These are phyloP conservation scores for Candida jianshihensis DNA, from an alignment of 805 yeast genomes.

Conservation along the genomic window DNA sequence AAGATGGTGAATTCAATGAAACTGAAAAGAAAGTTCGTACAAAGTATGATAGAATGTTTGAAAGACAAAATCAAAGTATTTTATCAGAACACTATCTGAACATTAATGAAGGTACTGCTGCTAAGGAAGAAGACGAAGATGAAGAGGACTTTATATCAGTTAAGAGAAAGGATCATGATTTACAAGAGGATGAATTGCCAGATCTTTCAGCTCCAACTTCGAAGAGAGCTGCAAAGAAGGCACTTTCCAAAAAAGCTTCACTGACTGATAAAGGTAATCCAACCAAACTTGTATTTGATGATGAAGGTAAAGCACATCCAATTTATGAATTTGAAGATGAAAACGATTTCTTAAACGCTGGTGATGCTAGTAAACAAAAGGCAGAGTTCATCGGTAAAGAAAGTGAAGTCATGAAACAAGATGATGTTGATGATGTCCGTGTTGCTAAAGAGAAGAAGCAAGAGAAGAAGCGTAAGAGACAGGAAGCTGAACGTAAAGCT, in stretches of 20 bases:
- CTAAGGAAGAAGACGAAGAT: constrained; percentile 32
- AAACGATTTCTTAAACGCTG: constrained; percentile 69
- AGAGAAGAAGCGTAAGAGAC: constrained; percentile 85
- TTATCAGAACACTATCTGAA: constrained; percentile 82
- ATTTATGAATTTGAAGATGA: constrained; percentile 87
- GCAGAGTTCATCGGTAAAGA: constrained; percentile 61
- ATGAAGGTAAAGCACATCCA: constrained; percentile 89
- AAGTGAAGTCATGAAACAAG: constrained; percentile 56
- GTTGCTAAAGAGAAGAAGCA: constrained; percentile 69
- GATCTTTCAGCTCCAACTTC: constrained; percentile 62
- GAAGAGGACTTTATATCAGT: constrained; percentile 63
- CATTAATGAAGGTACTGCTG: constrained; percentile 26
- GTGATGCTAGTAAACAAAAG: constrained; percentile 65
- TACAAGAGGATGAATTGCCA: constrained; percentile 60
- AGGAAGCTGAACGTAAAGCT: constrained; percentile 61
- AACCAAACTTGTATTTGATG: constrained; percentile 81
- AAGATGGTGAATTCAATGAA: constrained; percentile 51
- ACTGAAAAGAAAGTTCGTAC: constrained; percentile 55
- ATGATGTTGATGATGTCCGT: constrained; percentile 73
- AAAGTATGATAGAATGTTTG: constrained; percentile 92
- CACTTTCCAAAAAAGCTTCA: constrained; percentile 77
- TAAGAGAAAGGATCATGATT: constrained; percentile 68
- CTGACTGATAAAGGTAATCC: constrained; percentile 57
- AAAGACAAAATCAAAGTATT: constrained; percentile 87
- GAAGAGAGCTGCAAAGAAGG: constrained; percentile 77